Conservation (phyloP, 768 basidiomycete species). For the Panaeolus papilionaceus region DNA sequence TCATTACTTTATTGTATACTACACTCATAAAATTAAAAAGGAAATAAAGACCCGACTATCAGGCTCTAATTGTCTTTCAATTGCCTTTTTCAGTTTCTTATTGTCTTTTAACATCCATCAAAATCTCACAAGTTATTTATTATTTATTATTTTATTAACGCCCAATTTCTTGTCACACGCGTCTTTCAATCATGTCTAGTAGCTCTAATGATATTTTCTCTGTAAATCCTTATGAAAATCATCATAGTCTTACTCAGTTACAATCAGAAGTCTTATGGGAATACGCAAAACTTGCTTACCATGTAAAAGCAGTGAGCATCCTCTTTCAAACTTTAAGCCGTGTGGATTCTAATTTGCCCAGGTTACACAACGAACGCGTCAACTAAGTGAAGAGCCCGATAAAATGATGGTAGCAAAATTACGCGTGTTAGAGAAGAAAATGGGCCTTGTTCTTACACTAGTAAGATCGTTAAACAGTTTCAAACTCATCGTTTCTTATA, state of each 20-base stretch:
- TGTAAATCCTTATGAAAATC: conserved; percentile 75
- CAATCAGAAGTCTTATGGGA: conserved; percentile 92
- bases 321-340: not conserved
- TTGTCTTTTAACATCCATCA: conserved; percentile 42
- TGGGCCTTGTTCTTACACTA: conserved; percentile 93
- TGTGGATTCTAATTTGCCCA: conserved; percentile 31
- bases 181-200: not conserved
- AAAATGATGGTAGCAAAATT: conserved; percentile 76
- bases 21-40: conserved; percentile 34
- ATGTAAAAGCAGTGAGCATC: conserved; percentile 73
- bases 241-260: conserved; percentile 66
- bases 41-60: conserved; percentile 35
- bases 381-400: conserved; percentile 78
- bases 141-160: not conserved
- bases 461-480: conserved; percentile 47
- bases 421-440: conserved; percentile 87
- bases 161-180: too few species aligned
- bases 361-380: conserved; percentile 73
- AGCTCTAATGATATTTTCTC: conserved; percentile 50
- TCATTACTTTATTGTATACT: conserved; percentile 14
- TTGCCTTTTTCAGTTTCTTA: conserved; percentile 41
- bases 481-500: conserved; percentile 10
- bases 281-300: conserved; percentile 85
- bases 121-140: too few species aligned
- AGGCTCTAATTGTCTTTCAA: conserved; percentile 44